Evolutionary conservation across 371 early-diverging fungal genomes (phyloP), one percentile per base, ranked within the genome.

Genomic region (Rhizopus sp.): DNA sequence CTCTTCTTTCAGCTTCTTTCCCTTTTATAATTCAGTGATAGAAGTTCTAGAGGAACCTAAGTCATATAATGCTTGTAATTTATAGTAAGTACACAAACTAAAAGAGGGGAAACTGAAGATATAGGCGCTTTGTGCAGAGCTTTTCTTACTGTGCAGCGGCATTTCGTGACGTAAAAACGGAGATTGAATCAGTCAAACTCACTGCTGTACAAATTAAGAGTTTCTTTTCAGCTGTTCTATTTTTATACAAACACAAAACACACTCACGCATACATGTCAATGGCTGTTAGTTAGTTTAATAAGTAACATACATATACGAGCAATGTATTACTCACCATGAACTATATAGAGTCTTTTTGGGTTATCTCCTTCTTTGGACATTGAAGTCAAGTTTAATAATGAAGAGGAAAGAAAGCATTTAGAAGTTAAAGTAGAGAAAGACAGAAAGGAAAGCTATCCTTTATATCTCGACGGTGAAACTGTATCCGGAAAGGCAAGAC

Each of bases 401-500:
- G 94, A 95, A 70, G 88, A 68, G 23, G 39, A 62, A 45, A 80
- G 95, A 57, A 92, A 93, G 68, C 77, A 82, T 65, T 86, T 95
- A 15, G 95, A 96, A 51, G 92, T 89, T 53, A 92, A 69, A 33
- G 51, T 63, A 15, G 70, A 93, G 58, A 95, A 93, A 73, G 93
- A 96, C 66, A 84, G 81, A 53, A 83, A 87, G 50, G 90, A 91
- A 57, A 87, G 81, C 55, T 89, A 88, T 55, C 98, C 99, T n/a
- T 81, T 98, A 7, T 98, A 93, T 70, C 92, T 95, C 71, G 99
- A 98, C 72, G 97, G 96, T 8, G 99, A 98, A 68, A 79, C 91
- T 5, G 93, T 98, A 23, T 60, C 80, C 15, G 99, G 99, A 61
- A 96, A 93, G 87, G 97, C 95, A 82, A 38, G 59, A 48, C 7